Evolutionary conservation across 371 early-diverging fungal genomes (phyloP), one percentile per base, ranked within the genome.

Genomic region (Globomyces sp.): DNA sequence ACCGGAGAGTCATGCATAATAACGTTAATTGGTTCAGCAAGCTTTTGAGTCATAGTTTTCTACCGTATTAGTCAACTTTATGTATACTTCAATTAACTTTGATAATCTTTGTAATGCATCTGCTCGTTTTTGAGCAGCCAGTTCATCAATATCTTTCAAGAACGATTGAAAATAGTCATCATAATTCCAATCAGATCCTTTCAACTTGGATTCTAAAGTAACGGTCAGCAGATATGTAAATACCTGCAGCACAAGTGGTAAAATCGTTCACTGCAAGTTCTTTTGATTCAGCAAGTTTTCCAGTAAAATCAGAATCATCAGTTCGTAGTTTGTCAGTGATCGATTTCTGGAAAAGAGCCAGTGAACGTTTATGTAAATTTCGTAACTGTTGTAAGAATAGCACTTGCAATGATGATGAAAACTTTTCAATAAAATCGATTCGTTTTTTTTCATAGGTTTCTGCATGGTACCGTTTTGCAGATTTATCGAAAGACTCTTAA

Each of bases 401-500:
- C 2, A 90, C 85, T 57, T 90, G 86, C 51, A 96, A 81, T 62
- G 87, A 86, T 3, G 88, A 82, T 65, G 91, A 85, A 69, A 94
- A 82, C 68, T 89, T 90, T 55, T 74, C 78, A 58, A 87, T 68
- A 79, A 95, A 86, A 10, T 95, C 96, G 0, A 48, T 52, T 40
- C 94, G 88, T 80, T 95, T 95, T 66, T 87, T 88, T 62, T 87
- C 73, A 75, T 94, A 98, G 13, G 96, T 96, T 1, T 82, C 89
- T n/a, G 85, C 71, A 67, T 94, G 89, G 72, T 98, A 98, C 55
- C 99, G 86, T 6, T 89, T 87, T 0, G 95, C 99, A 59, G 90
- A 90, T 67, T 85, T 87, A 71, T 96, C 96, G 73, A 96, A 98
- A 1, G 67, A 57, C 2, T 36, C 78, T 72, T 13, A 46, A 24